Conservation (phyloP, 495 filamentous ascomycete species). For the Wilcoxina mikolae region DNA sequence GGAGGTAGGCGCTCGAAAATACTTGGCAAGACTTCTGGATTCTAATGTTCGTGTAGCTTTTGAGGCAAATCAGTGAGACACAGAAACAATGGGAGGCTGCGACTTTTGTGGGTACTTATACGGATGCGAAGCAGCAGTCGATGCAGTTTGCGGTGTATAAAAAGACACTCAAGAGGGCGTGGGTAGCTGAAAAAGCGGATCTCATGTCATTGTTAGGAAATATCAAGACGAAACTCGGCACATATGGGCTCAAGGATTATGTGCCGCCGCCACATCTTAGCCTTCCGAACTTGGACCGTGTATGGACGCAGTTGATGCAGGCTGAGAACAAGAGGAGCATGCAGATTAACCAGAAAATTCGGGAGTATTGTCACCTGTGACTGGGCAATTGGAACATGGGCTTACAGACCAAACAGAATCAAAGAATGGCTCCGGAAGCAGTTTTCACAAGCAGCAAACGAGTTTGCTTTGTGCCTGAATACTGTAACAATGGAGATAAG, state of each 20-base stretch:
- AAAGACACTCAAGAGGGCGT: constrained; percentile 68
- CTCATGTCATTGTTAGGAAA: constrained; percentile 88
- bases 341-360: constrained; percentile 91
- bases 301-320: constrained; percentile 64
- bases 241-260: constrained; percentile 80
- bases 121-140: constrained; percentile 79
- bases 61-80: constrained; percentile 59
- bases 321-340: constrained; percentile 76
- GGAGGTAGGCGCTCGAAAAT: constrained; percentile 24
- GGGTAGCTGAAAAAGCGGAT: constrained; percentile 96
- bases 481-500: constrained; percentile 87
- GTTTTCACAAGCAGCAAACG: constrained; percentile 93
- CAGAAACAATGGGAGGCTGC: constrained; percentile 58
- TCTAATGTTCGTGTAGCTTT: constrained; percentile 33
- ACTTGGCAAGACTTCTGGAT: background rate
- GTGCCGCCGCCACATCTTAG: constrained; percentile 70
- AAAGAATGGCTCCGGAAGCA: constrained; percentile 83
- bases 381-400: constrained; percentile 4
- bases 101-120: constrained; percentile 79
- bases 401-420: constrained; percentile 41
- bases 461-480: constrained; percentile 86
- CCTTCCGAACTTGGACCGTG: constrained; percentile 61
- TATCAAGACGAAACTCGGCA: constrained; percentile 94
- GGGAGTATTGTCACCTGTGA: constrained; percentile 44
- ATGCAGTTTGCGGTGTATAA: constrained; percentile 74